Conservation (phyloP, 2,329 filamentous ascomycete species). For the Fusarium sp. region DNA sequence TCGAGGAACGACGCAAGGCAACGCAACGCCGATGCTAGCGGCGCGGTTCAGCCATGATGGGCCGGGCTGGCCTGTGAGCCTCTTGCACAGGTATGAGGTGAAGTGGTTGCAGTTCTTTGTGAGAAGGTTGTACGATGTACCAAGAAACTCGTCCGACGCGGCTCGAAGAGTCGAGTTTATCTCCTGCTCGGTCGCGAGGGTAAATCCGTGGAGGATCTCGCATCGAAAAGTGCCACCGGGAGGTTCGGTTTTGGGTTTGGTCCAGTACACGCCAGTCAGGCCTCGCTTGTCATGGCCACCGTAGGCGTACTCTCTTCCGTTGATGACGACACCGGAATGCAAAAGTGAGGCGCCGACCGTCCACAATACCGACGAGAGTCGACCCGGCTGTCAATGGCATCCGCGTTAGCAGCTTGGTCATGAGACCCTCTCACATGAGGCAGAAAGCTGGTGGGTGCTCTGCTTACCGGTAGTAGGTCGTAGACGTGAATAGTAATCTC, state of each 20-base stretch:
- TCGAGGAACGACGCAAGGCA: slow-evolving; percentile 86
- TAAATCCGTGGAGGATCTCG: slow-evolving; percentile 85
- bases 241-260: slow-evolving; percentile 78
- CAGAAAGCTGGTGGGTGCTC: slow-evolving; percentile 1
- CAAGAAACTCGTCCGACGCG: slow-evolving; percentile 81
- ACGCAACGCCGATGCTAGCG: slow-evolving; percentile 84
- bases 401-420: slow-evolving; percentile 31
- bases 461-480: slow-evolving; percentile 78
- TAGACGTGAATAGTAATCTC: slow-evolving; percentile 85
- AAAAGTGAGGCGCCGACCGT: slow-evolving; percentile 82
- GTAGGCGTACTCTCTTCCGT: slow-evolving; percentile 86
- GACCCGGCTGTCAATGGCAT: slow-evolving; percentile 71
- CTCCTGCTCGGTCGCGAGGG: slow-evolving; percentile 77
- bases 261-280: slow-evolving; percentile 88
- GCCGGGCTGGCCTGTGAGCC: slow-evolving; percentile 78
- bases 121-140: slow-evolving; percentile 84
- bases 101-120: slow-evolving; percentile 94
- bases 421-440: slow-evolving; percentile 8
- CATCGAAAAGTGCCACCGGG: slow-evolving; percentile 84
- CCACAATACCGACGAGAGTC: slow-evolving; percentile 84
- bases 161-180: slow-evolving; percentile 79
- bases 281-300: slow-evolving; percentile 82
- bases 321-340: slow-evolving; percentile 87
- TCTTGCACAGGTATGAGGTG: slow-evolving; percentile 81
- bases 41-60: slow-evolving; percentile 87